phyloP scores from a whole-genome alignment of 345 rosid species.

The Laguncularia racemosa region DNA sequence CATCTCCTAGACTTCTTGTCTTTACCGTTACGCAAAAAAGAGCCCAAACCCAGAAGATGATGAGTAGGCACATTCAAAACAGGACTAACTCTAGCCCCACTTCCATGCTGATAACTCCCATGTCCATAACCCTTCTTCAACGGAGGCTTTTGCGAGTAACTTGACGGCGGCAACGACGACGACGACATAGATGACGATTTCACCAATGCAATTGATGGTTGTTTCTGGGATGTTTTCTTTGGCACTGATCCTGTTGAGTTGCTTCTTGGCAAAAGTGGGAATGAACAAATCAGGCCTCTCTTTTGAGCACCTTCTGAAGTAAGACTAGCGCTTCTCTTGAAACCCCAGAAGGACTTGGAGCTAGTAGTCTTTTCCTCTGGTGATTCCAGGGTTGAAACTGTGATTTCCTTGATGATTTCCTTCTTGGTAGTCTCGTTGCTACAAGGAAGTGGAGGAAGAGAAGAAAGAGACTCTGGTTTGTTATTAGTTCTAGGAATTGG shows the following conservation, averaged over 20 bases:
- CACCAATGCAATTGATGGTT: conserved; percentile 2
- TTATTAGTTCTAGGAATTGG: too few species aligned
- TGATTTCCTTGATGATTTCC: conserved; percentile 1
- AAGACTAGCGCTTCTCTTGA: conserved; percentile 14
- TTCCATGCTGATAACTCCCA: not conserved
- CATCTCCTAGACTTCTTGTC: conserved; percentile 11
- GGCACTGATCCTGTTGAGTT: conserved; percentile 17
- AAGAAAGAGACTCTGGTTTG: not conserved
- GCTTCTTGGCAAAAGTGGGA: conserved; percentile 12
- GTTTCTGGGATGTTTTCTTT: conserved; percentile 3
- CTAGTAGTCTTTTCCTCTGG: not conserved
- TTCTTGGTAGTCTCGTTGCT: not conserved
- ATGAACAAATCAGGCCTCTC: conserved; percentile 10
- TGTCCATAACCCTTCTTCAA: conserved; percentile 7
- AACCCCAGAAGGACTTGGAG: conserved; percentile 10
- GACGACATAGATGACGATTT: conserved; percentile 3
- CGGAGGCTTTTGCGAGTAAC: conserved; percentile 6
- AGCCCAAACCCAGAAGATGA: conserved; percentile 11
- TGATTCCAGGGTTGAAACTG: not conserved
- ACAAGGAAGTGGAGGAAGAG: conserved; percentile 2
- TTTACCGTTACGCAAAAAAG: conserved; percentile 5
- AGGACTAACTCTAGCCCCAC: not conserved
- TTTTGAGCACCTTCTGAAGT: not conserved
- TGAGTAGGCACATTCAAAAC: conserved; percentile 11
- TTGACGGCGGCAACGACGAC: conserved; percentile 4